phyloP scores from a whole-genome alignment of 2,329 filamentous ascomycete species.

The Bipolaris gigantea region DNA sequence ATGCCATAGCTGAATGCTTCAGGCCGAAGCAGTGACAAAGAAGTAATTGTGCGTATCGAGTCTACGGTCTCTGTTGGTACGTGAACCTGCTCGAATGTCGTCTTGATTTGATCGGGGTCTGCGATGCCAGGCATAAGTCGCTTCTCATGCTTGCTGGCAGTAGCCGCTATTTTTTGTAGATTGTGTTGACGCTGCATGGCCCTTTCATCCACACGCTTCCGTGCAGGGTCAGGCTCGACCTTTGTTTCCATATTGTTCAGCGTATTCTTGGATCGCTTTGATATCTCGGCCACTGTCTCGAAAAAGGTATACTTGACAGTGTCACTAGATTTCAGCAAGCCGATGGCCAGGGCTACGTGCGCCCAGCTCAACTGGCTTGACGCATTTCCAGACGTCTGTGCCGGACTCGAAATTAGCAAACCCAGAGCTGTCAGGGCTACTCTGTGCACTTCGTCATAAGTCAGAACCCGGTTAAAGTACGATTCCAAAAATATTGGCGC shows the following conservation, averaged over 20 bases:
- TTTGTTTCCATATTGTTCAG: conserved; percentile 4
- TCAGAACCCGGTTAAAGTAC: conserved; percentile 55
- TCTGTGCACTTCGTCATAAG: conserved; percentile 63
- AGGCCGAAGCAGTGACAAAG: conserved; percentile 80
- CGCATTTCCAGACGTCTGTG: conserved; percentile 5
- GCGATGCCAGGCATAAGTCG: conserved; percentile 80
- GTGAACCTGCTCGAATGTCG: conserved; percentile 86
- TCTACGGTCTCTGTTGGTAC: conserved; percentile 81
- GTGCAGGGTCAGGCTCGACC: conserved; percentile 4
- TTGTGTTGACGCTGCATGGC: conserved; percentile 54
- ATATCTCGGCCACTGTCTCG: conserved; percentile 12
- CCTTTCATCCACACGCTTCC: conserved; percentile 16
- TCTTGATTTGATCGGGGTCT: conserved; percentile 77
- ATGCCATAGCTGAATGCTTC: conserved; percentile 98
- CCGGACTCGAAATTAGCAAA: conserved; percentile 29
- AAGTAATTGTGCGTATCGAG: conserved; percentile 84
- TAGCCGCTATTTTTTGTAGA: conserved; percentile 46
- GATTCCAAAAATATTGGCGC: conserved; percentile 30
- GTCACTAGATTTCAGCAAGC: conserved; percentile 52
- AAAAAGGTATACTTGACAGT: conserved; percentile 49
- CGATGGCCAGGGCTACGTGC: conserved; percentile 48
- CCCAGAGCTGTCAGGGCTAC: conserved; percentile 59
- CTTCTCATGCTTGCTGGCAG: conserved; percentile 73
- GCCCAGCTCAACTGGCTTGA: conserved; percentile 41
- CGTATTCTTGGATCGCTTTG: conserved; percentile 11